Percentiles rank a stretch among this genome's conserved stretches.
phyloP scores from a whole-genome alignment of 2,329 filamentous ascomycete species.

The Stenocarpella maydis region DNA sequence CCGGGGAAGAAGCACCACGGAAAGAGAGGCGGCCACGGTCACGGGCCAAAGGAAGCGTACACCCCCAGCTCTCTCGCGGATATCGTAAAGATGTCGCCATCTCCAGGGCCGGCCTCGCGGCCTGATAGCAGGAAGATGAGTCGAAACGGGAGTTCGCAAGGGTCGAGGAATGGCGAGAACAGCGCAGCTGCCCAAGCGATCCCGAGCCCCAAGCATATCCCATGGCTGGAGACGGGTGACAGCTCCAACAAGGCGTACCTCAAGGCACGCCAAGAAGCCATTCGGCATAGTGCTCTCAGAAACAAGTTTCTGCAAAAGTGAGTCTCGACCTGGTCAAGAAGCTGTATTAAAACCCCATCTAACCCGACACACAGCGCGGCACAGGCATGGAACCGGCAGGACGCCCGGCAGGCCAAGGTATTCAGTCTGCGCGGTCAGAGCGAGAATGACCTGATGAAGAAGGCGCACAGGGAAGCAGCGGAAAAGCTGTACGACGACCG shows the following conservation, averaged over 20 bases:
- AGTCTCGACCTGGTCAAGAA: constrained; percentile 36
- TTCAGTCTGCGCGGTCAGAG: constrained; percentile 93
- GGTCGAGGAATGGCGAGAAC: constrained; percentile 75
- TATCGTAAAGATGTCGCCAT: constrained; percentile 93
- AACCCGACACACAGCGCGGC: constrained; percentile 70
- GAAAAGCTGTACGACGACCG: constrained; percentile 92
- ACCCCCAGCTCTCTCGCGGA: constrained; percentile 85
- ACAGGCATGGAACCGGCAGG: constrained; percentile 98
- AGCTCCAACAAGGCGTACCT: constrained; percentile 92
- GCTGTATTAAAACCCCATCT: background rate
- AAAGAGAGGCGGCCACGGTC: constrained; percentile 85
- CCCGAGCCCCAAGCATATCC: constrained; percentile 86
- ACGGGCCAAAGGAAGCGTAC: constrained; percentile 72
- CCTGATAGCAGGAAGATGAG: constrained; percentile 67
- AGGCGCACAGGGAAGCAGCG: constrained; percentile 94
- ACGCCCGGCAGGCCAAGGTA: constrained; percentile 94
- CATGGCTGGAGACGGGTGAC: constrained; percentile 94
- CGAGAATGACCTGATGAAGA: constrained; percentile 96
- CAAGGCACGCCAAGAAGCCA: constrained; percentile 92
- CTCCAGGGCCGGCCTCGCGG: constrained; percentile 71
- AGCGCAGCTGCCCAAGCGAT: constrained; percentile 85
- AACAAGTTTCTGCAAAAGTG: constrained; percentile 98
- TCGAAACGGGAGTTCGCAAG: constrained; percentile 71
- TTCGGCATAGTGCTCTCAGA: constrained; percentile 93
- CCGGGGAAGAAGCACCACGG: constrained; percentile 91